Percentiles rank a stretch among this genome's conserved stretches.
Conservation (phyloP, 306 rosid species). For the Potentilla sterilis region DNA sequence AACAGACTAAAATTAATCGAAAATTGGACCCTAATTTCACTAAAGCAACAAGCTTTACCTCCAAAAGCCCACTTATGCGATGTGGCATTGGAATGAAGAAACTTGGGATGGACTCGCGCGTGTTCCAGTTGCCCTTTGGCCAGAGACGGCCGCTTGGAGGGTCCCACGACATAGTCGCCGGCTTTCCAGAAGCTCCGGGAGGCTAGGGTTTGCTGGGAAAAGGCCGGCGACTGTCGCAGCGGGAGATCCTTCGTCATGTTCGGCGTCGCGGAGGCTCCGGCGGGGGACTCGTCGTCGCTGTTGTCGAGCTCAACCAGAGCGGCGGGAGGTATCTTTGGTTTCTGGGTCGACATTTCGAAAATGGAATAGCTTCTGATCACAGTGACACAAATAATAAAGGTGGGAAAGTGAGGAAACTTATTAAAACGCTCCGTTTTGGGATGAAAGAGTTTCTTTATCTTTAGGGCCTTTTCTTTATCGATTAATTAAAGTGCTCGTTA, state of each 20-base stretch:
- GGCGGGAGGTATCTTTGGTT: slow-evolving; percentile 2
- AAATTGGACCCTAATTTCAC: not conserved
- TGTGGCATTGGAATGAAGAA: slow-evolving; percentile 97
- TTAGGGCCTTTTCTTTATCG: no score
- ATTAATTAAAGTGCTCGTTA: no score
- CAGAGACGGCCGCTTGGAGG: slow-evolving; percentile 31
- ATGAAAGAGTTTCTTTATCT: no score
- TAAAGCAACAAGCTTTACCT: slow-evolving; percentile 35
- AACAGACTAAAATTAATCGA: not conserved
- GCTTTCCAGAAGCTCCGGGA: slow-evolving; percentile 85
- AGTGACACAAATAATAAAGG: not conserved
- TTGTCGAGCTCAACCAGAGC: slow-evolving; percentile 31
- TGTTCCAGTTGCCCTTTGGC: slow-evolving; percentile 61
- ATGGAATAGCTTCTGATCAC: not conserved
- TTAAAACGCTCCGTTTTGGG: no score
- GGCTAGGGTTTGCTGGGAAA: slow-evolving; percentile 15
- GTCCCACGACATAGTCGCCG: slow-evolving; percentile 54
- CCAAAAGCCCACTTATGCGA: slow-evolving; percentile 99
- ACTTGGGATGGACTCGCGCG: slow-evolving; percentile 94
- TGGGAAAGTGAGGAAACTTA: no score
- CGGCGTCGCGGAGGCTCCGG: slow-evolving; percentile 1
- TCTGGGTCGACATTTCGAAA: slow-evolving; percentile 21
- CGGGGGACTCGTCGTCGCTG: slow-evolving; percentile 33
- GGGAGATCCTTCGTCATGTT: not conserved
- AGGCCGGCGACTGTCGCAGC: not conserved